These are phyloP conservation scores for Colletotrichum sp. DNA, from an alignment of 2,329 filamentous ascomycete species.

Conservation along the genomic window DNA sequence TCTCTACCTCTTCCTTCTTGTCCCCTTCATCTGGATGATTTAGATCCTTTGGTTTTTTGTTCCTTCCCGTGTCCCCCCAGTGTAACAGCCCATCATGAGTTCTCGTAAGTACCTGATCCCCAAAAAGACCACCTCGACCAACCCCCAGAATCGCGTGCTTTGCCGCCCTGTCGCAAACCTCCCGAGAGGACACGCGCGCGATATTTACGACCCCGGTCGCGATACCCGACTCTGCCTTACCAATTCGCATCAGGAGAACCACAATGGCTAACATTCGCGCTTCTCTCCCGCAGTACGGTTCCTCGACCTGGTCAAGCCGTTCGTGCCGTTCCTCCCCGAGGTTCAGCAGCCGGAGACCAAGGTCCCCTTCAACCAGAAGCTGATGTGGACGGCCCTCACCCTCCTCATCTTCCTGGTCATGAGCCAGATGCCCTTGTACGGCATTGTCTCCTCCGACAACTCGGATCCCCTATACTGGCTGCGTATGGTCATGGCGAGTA, in stretches of 20 bases:
- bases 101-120: constrained; percentile 50
- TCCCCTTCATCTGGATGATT: constrained; percentile 39
- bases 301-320: constrained; percentile 99
- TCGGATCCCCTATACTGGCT: constrained; percentile 99
- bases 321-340: constrained; percentile 99
- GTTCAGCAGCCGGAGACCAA: constrained; percentile 98
- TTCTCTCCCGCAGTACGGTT: constrained; percentile 78
- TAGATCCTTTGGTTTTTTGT: constrained; percentile 30
- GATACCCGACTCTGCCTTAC: background rate
- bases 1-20: constrained; percentile 32
- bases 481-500: constrained; percentile 99
- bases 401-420: constrained; percentile 99
- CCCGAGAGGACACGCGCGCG: constrained; percentile 9
- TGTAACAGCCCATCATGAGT: constrained; percentile 53
- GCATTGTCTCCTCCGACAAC: constrained; percentile 98
- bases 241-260: background rate
- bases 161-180: constrained; percentile 3
- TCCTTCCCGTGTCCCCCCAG: constrained; percentile 29
- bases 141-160: constrained; percentile 10
- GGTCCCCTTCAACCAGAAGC: constrained; percentile 97
- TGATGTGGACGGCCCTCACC: constrained; percentile 94
- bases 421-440: constrained; percentile 99
- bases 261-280: constrained; percentile 15
- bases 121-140: background rate
- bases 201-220: background rate